Evolutionary conservation across 306 rosid genomes (phyloP).

Genomic region (Lathyrus tuberosus): DNA sequence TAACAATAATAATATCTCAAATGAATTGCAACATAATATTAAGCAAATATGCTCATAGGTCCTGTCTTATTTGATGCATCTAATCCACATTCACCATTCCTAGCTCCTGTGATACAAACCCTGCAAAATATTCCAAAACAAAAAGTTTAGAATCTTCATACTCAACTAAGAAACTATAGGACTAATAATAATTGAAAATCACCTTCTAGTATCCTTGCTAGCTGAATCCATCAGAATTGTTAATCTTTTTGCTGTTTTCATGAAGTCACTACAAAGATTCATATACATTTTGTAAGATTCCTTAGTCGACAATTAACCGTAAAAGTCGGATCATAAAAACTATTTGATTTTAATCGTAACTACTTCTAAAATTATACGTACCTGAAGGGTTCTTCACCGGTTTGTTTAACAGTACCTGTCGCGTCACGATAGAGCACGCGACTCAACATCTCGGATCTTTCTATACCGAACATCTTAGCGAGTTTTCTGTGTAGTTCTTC

Average conservation of each 20-base stretch:
- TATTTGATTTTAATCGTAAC: background rate
- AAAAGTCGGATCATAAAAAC: background rate
- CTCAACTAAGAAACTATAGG: background rate
- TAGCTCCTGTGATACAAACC: conserved; percentile 63
- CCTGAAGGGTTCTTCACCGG: conserved; percentile 94
- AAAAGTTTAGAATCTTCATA: background rate
- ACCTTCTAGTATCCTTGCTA: conserved; percentile 63
- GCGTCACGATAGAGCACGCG: conserved; percentile 84
- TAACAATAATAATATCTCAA: background rate
- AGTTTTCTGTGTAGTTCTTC: conserved; percentile 79
- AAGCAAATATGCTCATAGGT: conserved; percentile 78
- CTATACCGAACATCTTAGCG: conserved; percentile 84
- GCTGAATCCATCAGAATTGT: conserved; percentile 66
- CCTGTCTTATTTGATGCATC: conserved; percentile 81
- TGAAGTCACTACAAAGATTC: conserved; percentile 71
- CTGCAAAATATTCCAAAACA: conserved; percentile 39
- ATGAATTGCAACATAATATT: conserved; percentile 37
- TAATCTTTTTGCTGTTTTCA: conserved; percentile 77
- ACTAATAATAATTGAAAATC: background rate
- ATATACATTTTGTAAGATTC: background rate
- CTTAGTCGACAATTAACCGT: background rate
- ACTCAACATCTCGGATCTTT: conserved; percentile 63
- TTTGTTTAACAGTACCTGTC: conserved; percentile 69
- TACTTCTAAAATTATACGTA: background rate
- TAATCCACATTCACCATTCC: conserved; percentile 66